These are phyloP conservation scores for Pythium periplocum DNA, from an alignment of 352 stramenopile genomes.

Conservation along the genomic window DNA sequence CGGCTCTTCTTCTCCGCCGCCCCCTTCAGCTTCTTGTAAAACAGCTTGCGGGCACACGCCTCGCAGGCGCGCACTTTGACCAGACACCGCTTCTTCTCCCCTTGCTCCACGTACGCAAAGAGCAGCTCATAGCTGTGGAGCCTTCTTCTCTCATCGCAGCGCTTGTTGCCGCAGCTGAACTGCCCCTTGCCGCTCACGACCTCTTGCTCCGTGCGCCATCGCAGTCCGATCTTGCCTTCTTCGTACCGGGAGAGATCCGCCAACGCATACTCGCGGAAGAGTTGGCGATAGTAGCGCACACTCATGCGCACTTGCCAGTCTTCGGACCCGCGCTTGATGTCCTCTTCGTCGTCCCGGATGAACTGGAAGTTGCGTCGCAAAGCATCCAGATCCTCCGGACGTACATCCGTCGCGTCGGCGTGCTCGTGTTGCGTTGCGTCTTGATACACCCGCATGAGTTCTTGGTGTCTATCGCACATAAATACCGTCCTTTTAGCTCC, in stretches of 20 bases:
- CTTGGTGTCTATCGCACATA: constrained; percentile 31
- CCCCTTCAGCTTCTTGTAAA: constrained; percentile 51
- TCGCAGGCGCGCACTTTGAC: constrained; percentile 76
- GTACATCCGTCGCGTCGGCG: constrained; percentile 13
- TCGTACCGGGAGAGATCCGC: constrained; percentile 59
- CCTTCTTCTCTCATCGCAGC: constrained; percentile 33
- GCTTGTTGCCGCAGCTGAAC: constrained; percentile 73
- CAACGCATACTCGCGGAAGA: constrained; percentile 83
- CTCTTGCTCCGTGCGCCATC: constrained; percentile 76
- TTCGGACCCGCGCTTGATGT: constrained; percentile 33
- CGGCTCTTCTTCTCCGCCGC: constrained; percentile 14
- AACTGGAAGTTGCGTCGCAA: constrained; percentile 66
- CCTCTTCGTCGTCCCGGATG: constrained; percentile 63
- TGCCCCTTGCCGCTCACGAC: constrained; percentile 75
- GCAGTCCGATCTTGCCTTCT: constrained; percentile 63
- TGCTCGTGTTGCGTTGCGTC: constrained; percentile 1
- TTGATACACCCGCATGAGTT: constrained; percentile 46
- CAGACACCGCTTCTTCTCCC: constrained; percentile 56
- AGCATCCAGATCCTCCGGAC: constrained; percentile 31
- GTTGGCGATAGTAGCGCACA: constrained; percentile 75
- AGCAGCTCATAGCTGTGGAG: constrained; percentile 78
- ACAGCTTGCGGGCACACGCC: constrained; percentile 59
- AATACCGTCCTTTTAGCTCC: no score
- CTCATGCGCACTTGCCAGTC: constrained; percentile 81
- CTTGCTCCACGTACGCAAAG: constrained; percentile 72